Conservation (phyloP, 1,139 yeast species). For the Zygosaccharomyces pseudobailii region DNA sequence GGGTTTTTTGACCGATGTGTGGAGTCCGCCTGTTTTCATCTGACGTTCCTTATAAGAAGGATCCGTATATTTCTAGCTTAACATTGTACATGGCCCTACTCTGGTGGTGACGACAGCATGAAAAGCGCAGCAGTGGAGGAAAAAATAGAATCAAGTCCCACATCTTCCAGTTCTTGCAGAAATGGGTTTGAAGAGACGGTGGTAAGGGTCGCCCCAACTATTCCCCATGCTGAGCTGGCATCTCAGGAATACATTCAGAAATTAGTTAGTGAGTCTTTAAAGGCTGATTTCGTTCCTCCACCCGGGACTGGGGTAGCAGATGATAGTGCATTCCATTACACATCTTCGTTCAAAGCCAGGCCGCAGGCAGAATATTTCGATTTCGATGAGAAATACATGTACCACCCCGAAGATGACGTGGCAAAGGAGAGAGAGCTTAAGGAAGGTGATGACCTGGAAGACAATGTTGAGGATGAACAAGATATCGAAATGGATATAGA, state of each 20-base stretch:
- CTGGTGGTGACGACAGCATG: neutral
- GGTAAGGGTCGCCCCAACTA: neutral
- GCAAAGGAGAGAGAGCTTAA: neutral
- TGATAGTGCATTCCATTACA: conserved; percentile 17
- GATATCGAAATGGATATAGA: conserved; percentile 2
- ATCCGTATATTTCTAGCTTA: neutral
- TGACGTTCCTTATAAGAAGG: neutral
- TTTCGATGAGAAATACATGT: conserved; percentile 16
- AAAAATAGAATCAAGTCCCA: conserved; percentile 1
- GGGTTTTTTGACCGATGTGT: neutral
- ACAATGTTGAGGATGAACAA: neutral
- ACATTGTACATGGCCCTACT: too few species aligned
- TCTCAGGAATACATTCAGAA: conserved; percentile 3
- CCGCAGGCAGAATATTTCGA: conserved; percentile 28
- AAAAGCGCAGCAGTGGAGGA: neutral
- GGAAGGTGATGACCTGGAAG: neutral
- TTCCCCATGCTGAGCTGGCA: neutral
- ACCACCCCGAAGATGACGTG: conserved; percentile 5
- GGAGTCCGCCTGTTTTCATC: neutral
- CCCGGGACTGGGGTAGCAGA: conserved; percentile 13
- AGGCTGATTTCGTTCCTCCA: conserved; percentile 5
- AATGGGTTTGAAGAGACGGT: neutral
- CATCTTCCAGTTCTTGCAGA: neutral
- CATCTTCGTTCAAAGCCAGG: conserved; percentile 22
- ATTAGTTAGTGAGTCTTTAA: neutral